Evolutionary conservation across 148 eudicot species (phyloP).

Genomic region (Polygonum aviculare): DNA sequence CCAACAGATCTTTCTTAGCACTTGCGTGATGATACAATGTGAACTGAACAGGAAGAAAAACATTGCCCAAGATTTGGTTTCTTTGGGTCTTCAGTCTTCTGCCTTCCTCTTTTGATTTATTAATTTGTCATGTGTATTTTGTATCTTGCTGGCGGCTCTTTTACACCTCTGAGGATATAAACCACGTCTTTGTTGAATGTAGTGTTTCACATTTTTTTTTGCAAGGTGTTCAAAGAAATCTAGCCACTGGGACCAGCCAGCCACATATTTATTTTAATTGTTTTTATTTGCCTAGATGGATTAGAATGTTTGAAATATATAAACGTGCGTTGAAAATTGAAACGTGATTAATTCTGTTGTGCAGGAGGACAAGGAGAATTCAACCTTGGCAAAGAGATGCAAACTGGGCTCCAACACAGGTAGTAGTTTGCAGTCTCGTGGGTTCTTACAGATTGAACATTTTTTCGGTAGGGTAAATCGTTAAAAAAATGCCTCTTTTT

Average conservation of each 20-base stretch:
- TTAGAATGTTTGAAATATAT: not conserved
- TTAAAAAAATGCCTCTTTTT: not conserved
- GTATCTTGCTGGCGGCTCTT: not conserved
- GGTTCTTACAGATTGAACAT: constrained; percentile 66
- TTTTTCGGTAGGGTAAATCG: constrained; percentile 42
- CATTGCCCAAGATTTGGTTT: not conserved
- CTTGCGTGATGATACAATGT: not conserved
- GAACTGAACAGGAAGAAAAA: not conserved
- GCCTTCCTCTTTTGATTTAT: constrained; percentile 3
- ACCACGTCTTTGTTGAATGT: not conserved
- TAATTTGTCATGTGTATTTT: not conserved
- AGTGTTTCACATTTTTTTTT: not conserved
- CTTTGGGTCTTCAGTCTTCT: not conserved
- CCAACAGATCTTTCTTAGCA: not conserved
- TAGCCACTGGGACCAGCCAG: not conserved
- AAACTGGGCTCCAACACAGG: constrained; percentile 43
- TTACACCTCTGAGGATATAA: not conserved
- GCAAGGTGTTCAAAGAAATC: not conserved
- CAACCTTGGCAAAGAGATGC: constrained; percentile 35
- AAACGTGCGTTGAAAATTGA: not conserved
- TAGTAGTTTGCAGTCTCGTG: constrained; percentile 36
- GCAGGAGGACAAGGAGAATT: constrained; percentile 42
- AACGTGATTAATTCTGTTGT: not conserved
- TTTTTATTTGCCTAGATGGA: not conserved
- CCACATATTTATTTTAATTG: not conserved